Evolutionary conservation across 1,284 basidiomycete species (phyloP), one percentile per base, ranked within the genome.

Genomic region (Uromyces viciae-fabae): DNA sequence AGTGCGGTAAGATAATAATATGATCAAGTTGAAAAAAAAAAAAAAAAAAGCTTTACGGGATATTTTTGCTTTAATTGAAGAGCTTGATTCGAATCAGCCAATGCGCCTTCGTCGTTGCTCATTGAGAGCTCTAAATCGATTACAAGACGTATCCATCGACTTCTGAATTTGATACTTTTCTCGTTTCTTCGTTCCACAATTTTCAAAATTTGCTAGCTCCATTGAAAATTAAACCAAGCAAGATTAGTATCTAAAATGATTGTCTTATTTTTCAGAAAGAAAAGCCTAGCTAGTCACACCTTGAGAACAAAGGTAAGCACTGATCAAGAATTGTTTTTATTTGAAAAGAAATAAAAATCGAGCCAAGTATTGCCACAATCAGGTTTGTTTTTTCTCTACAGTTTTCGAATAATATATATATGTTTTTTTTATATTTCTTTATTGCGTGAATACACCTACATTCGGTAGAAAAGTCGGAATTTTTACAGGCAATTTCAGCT

Each of bases 101-200:
- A 33, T n/a, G 77, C 66, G 4, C 54, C 52, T 22, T 80, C 69
- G 38, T 80, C 77, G 4, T 46, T 58, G 8, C 36, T 52, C 11
- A 60, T 73, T 28, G 77, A 80, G 7, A 80, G 25, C 42, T 80
- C 77, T 36, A 80, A 49, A n/a, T 80, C 77, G 22, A 80, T 73
- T 22, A 80, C 31, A 3, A 80, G 28, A 28, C 77, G 77, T 31
- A 80, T 3, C 77, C 77, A 80, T 80, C 77, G 66, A 33, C 66
- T 71, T 8, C 68, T 40, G n/a, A 64, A 25, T 4, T 62, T 25
- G 17, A 80, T 38, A 33, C 40, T 60, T 31, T 36, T 49, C 38
- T 60, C 43, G 25, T n/a, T 43, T 36, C 60, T 40, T 15, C 42
- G 52, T 17, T 62, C 68, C 28, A 62, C 68, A 19, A 80, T 62